phyloP scores from a whole-genome alignment of 371 early-diverging fungal genomes.

The Rhizopus stolonifer region DNA sequence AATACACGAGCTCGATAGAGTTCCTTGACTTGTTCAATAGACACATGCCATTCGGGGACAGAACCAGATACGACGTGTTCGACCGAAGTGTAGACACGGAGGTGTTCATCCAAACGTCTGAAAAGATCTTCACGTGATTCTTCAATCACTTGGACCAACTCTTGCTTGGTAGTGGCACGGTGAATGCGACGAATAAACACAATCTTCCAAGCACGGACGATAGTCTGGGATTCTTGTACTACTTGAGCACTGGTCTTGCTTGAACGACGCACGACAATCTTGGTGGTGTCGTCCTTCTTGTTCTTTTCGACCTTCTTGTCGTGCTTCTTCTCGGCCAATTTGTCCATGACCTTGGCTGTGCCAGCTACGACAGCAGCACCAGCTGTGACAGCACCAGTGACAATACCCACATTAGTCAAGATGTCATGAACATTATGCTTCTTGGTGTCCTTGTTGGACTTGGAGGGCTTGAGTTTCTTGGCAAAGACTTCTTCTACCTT shows the following conservation, averaged over 20 bases:
- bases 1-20: conserved; percentile 35
- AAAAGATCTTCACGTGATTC: conserved; percentile 33
- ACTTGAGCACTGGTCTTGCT: conserved; percentile 21
- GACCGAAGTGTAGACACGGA: conserved; percentile 28
- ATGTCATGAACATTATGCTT: conserved; percentile 20
- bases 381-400: conserved; percentile 16
- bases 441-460: not conserved
- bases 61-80: conserved; percentile 22
- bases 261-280: conserved; percentile 19
- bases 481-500: conserved; percentile 27
- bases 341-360: conserved; percentile 17
- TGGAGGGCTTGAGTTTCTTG: conserved; percentile 13
- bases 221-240: conserved; percentile 29
- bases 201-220: conserved; percentile 41
- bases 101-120: conserved; percentile 34
- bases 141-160: conserved; percentile 24
- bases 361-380: conserved; percentile 17
- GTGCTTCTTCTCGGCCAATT: conserved; percentile 7
- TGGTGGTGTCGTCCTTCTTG: conserved; percentile 6
- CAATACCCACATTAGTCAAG: conserved; percentile 24
- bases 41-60: conserved; percentile 30
- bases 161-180: conserved; percentile 31
- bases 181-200: conserved; percentile 31
- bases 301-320: conserved; percentile 2
- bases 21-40: conserved; percentile 37